phyloP scores from a whole-genome alignment of 1,284 basidiomycete genomes.

The Ceratobasidium sp. region DNA sequence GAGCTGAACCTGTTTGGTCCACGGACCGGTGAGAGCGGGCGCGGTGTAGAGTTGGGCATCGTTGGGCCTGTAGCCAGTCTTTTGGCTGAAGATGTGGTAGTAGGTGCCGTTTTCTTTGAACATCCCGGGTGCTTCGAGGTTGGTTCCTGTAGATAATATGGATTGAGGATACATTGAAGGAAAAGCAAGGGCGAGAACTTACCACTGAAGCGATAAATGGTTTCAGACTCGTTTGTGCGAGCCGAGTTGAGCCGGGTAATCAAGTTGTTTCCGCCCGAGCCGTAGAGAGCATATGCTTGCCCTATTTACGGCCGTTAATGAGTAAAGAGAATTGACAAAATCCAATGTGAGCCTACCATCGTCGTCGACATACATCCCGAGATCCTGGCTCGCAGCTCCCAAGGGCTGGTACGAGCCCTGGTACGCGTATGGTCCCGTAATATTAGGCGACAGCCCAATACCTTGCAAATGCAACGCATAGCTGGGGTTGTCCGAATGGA shows the following conservation, averaged over 20 bases:
- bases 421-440: conserved; percentile 43
- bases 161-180: not conserved
- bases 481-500: conserved; percentile 41
- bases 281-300: conserved; percentile 42
- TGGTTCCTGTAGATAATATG: conserved; percentile 6
- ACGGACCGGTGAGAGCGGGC: conserved; percentile 50
- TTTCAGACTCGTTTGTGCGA: conserved; percentile 50
- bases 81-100: conserved; percentile 50
- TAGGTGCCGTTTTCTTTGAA: conserved; percentile 48
- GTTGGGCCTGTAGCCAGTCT: conserved; percentile 52
- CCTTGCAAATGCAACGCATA: conserved; percentile 41
- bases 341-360: conserved; percentile 24
- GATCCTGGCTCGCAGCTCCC: conserved; percentile 41
- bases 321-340: not conserved
- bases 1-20: conserved; percentile 51
- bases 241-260: conserved; percentile 50
- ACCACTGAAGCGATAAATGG: conserved; percentile 52
- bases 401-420: conserved; percentile 39
- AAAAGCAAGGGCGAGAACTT: not conserved
- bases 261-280: conserved; percentile 40
- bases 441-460: conserved; percentile 41
- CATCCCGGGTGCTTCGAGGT: conserved; percentile 44
- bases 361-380: conserved; percentile 44
- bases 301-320: conserved; percentile 14
- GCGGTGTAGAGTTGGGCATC: conserved; percentile 52